Evolutionary conservation across 345 rosid species (phyloP).

Genomic region (Pugionium cornutum): DNA sequence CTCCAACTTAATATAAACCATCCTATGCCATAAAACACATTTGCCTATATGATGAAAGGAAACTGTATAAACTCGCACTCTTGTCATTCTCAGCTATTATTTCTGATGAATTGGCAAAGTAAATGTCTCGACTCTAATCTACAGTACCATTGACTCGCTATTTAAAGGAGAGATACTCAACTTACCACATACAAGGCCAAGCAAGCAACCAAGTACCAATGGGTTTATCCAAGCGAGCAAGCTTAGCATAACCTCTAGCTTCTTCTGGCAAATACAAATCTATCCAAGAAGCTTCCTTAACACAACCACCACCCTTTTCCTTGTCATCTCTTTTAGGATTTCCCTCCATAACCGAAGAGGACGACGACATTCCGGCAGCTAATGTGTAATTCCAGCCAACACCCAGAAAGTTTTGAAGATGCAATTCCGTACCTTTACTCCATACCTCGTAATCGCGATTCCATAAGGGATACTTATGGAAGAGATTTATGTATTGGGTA

Average conservation of each 20-base stretch:
- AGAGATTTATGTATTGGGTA: constrained; percentile 9
- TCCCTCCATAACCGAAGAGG: constrained; percentile 38
- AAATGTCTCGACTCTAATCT: neutral
- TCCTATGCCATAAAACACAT: neutral
- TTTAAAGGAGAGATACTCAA: constrained; percentile 5
- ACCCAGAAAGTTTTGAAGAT: constrained; percentile 26
- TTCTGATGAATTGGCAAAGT: neutral
- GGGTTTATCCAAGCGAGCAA: constrained; percentile 82
- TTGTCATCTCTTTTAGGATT: constrained; percentile 39
- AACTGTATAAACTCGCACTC: neutral
- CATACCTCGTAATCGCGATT: constrained; percentile 22
- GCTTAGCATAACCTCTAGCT: constrained; percentile 68
- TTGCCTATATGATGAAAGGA: neutral
- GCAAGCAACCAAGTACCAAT: constrained; percentile 93
- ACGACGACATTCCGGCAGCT: constrained; percentile 45
- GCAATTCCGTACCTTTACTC: constrained; percentile 10
- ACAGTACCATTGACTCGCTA: too few relatives aligned
- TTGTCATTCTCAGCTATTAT: neutral
- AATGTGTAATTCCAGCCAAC: constrained; percentile 35
- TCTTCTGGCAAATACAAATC: constrained; percentile 63
- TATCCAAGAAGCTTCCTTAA: constrained; percentile 56
- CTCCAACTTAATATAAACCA: neutral
- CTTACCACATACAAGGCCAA: constrained; percentile 97
- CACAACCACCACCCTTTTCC: constrained; percentile 30
- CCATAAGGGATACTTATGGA: constrained; percentile 23